phyloP scores from a whole-genome alignment of 768 basidiomycete species.

The Russula abietina region DNA sequence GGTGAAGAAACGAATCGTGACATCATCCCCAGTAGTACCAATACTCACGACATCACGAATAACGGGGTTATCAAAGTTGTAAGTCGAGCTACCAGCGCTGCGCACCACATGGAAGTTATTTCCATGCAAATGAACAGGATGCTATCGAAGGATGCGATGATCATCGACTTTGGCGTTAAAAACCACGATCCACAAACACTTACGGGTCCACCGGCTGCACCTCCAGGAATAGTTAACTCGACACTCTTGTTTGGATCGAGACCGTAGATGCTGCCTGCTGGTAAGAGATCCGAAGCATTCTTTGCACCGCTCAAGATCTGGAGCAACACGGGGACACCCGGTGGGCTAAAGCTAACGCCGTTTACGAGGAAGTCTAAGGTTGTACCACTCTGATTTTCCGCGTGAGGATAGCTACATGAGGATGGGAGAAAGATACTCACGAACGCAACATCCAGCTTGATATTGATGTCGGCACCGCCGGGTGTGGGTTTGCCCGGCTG shows the following conservation, averaged over 20 bases:
- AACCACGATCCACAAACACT: neutral
- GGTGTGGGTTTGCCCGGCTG: neutral
- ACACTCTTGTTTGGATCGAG: neutral
- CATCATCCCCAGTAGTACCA: constrained; percentile 8
- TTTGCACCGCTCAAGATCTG: constrained; percentile 16
- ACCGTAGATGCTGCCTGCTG: constrained; percentile 12
- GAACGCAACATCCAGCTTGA: neutral
- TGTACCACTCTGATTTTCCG: neutral
- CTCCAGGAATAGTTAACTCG: constrained; percentile 13
- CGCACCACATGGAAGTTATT: constrained; percentile 26
- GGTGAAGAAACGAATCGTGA: constrained; percentile 29
- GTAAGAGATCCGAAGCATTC: constrained; percentile 2
- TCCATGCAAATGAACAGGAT: constrained; percentile 17
- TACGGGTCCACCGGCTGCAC: constrained; percentile 10
- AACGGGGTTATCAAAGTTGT: constrained; percentile 24
- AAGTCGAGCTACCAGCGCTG: constrained; percentile 12
- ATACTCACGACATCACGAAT: constrained; percentile 23
- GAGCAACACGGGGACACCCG: constrained; percentile 17
- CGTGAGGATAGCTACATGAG: neutral
- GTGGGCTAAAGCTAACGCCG: neutral
- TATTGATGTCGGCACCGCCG: neutral
- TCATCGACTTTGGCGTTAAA: too few species aligned
- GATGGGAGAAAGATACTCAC: neutral
- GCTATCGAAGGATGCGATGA: neutral
- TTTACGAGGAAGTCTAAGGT: constrained; percentile 1